A percentile compares a stretch with the other conserved stretches of the same genome.
Evolutionary conservation across 352 stramenopile species (phyloP).

Genomic region (Poterioochromonas sp.): DNA sequence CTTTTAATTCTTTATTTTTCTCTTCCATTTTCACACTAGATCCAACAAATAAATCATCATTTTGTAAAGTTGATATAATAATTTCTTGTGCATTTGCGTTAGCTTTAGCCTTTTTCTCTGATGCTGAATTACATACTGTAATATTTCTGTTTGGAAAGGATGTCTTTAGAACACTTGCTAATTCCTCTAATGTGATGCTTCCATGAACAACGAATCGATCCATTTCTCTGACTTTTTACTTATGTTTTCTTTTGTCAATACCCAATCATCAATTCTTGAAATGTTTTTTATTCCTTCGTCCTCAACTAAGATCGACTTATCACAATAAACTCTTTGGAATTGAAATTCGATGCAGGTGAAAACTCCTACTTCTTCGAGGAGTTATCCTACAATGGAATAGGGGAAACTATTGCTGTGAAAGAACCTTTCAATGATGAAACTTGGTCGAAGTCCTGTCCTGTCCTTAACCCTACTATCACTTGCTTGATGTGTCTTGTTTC

Average conservation of each 20-base stretch:
- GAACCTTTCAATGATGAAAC: too few relatives aligned
- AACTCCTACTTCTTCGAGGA: too few relatives aligned
- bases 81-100: not conserved
- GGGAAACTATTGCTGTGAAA: too few relatives aligned
- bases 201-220: not conserved
- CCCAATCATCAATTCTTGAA: too few relatives aligned
- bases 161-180: not conserved
- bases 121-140: not conserved
- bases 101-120: not conserved
- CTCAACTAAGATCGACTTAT: too few relatives aligned
- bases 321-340: too few relatives aligned
- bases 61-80: not conserved
- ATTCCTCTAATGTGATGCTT: not conserved
- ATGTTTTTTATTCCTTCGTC: too few relatives aligned
- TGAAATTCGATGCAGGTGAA: too few relatives aligned
- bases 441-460: too few relatives aligned
- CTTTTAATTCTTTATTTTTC: constrained; percentile 4
- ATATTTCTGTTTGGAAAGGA: not conserved
- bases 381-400: too few relatives aligned
- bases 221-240: not conserved
- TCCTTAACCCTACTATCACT: too few relatives aligned
- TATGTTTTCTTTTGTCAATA: not conserved
- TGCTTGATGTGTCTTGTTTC: too few relatives aligned
- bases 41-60: not conserved
- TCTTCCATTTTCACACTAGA: constrained; percentile 7